Evolutionary conservation across 2,329 filamentous ascomycete genomes (phyloP).

Genomic region (Venturia oleaginea): DNA sequence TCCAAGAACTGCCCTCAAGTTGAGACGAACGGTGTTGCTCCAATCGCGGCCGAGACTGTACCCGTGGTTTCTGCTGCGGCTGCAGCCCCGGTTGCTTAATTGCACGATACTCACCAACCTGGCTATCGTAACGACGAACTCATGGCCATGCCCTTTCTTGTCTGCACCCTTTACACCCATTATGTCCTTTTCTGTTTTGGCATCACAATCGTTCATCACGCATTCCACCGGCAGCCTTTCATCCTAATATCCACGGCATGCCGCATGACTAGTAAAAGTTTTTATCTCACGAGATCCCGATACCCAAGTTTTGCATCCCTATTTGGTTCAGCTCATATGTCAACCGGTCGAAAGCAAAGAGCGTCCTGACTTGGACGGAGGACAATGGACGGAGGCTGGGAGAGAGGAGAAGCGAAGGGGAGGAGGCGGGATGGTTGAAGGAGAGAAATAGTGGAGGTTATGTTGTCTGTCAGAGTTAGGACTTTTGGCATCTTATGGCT

Average conservation of each 20-base stretch:
- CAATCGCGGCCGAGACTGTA: slow-evolving; percentile 24
- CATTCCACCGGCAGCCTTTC: slow-evolving; percentile 13
- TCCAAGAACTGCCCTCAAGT: slow-evolving; percentile 88
- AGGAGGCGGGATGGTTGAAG: slow-evolving; percentile 11
- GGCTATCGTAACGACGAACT: background rate
- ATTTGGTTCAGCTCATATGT: slow-evolving; percentile 8
- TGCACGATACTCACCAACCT: background rate
- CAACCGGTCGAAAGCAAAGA: slow-evolving; percentile 9
- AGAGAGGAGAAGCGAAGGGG: slow-evolving; percentile 11
- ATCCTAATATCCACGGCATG: slow-evolving; percentile 15
- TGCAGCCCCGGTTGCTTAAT: slow-evolving; percentile 36
- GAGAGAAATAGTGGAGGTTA: slow-evolving; percentile 12
- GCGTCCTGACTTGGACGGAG: slow-evolving; percentile 9
- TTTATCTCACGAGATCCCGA: slow-evolving; percentile 26
- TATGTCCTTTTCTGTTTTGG: slow-evolving; percentile 4
- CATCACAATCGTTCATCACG: slow-evolving; percentile 13
- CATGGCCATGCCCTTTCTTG: background rate
- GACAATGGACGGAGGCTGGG: slow-evolving; percentile 8
- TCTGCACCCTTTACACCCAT: background rate
- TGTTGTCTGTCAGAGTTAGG: slow-evolving; percentile 9
- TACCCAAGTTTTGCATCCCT: slow-evolving; percentile 26
- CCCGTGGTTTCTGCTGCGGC: slow-evolving; percentile 27
- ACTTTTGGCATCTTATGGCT: background rate
- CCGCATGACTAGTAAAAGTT: slow-evolving; percentile 16
- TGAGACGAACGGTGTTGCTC: slow-evolving; percentile 37